phyloP scores from a whole-genome alignment of 306 rosid species.

The Trifolium fragiferum region DNA sequence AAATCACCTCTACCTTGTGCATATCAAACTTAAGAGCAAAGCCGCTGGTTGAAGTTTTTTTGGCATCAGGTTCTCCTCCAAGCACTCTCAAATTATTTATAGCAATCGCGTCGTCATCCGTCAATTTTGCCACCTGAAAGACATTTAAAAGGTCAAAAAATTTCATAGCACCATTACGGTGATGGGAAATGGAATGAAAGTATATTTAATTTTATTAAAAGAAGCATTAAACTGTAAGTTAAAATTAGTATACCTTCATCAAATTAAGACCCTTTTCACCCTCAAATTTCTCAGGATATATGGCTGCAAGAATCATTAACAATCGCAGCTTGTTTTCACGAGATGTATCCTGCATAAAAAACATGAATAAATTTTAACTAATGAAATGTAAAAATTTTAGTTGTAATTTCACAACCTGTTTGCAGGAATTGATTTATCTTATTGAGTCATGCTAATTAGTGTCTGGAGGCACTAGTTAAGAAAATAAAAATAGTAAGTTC shows the following conservation, averaged over 20 bases:
- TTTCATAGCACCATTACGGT: constrained; percentile 22
- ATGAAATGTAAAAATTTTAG: constrained; percentile 10
- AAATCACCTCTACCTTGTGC: constrained; percentile 62
- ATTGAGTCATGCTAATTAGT: not conserved
- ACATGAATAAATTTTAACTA: constrained; percentile 1
- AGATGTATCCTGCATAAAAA: constrained; percentile 74
- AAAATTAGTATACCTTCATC: constrained; percentile 69
- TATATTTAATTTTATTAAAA: constrained; percentile 9
- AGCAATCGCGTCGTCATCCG: constrained; percentile 75
- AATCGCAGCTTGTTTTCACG: constrained; percentile 90
- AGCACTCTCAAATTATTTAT: constrained; percentile 76
- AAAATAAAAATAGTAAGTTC: no score
- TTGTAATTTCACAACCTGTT: constrained; percentile 30
- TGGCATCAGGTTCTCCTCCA: constrained; percentile 68
- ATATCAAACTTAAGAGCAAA: constrained; percentile 86
- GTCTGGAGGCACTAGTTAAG: no score
- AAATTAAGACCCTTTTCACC: constrained; percentile 86
- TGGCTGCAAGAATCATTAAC: constrained; percentile 90
- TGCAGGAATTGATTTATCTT: not conserved
- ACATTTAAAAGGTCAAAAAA: constrained; percentile 34
- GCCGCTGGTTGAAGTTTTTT: constrained; percentile 58
- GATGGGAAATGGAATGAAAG: constrained; percentile 15
- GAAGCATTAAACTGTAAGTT: constrained; percentile 21
- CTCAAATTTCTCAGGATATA: constrained; percentile 91
- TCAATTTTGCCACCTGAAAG: constrained; percentile 81